Evolutionary conservation across 2,329 filamentous ascomycete genomes (phyloP), one percentile per base, ranked within the genome.

Genomic region (Monosporascus ibericus): DNA sequence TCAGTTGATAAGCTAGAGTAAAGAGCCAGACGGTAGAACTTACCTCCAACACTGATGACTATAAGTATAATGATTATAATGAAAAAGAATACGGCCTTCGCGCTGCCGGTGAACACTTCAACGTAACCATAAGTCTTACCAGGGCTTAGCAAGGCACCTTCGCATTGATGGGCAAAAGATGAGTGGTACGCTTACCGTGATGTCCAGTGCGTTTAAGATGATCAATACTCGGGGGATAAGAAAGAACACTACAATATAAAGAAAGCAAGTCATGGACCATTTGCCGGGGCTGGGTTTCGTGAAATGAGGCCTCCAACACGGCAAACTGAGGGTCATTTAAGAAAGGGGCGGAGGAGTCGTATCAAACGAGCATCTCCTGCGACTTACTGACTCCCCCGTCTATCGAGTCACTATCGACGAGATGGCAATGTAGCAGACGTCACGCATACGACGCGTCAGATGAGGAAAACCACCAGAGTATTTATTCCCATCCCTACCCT

Each of bases 121-220:
- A 66, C 54, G 54, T 60, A 59, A 11, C 65, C 64, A 53, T 65
- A 67, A 11, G 60, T 55, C 65, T 67, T 37, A 24, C 17, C 17
- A 38, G 3, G 17, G 9, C 6, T 44, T 20, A 37, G 37, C 51
- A 18, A 51, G 40, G 18, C 11, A 39, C 15, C 24, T 6, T 22
- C 34, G 39, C 2, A 50, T 52, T 27, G 14, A 25, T 25, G 4
- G 22, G 17, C 14, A 14, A 27, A 17, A 25, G 17, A 17, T 18
- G 22, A 18, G 22, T 3, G 42, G 14, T 34, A 15, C 17, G 5
- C 42, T 46, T 52, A 65, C 64, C 50, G 61, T 51, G 37, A 66
- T 54, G 7, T 58, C 52, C 48, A 65, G 57, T 34, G 52, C 51
- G 48, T 66, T 66, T 5, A 61, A 40, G 5, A 56, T 17, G 15